Evolutionary conservation across 2,329 filamentous ascomycete species (phyloP), one percentile per base, ranked within the genome.

Genomic region (Trichocomaceae sp.): DNA sequence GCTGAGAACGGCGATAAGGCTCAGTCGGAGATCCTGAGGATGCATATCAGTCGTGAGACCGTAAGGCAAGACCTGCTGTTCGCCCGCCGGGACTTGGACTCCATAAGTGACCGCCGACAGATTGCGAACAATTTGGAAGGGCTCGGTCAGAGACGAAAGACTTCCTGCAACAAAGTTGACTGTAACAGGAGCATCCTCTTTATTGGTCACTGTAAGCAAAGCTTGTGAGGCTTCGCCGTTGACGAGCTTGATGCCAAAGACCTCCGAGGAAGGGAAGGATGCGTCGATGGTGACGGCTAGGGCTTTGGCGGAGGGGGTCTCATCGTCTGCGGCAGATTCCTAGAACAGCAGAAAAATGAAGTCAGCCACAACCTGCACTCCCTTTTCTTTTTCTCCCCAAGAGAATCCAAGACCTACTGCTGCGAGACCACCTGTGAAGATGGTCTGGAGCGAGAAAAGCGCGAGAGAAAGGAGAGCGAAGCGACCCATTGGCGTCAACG

Each of bases 241-340:
- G 78, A 97, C 83, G 63, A 97, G 84, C 82, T 95, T 96, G 64
- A 97, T 84, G 65, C 92, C 93, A 64, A 96, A 93, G 73, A 95
- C 85, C 77, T 95, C 89, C 56, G 81, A 77, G 60, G 82, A 73
- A 29, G 83, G 83, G 72, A 86, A 86, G 33, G 78, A 77, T 56
- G 82, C 76, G 50, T 77, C 74, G 59, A 83, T 76, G 52, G 74
- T 72, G 61, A 85, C 78, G 56, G 77, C 76, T 57, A 83, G 69
- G 58, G 74, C 79, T 61, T 77, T 85, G 71, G 68, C 86, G 77
- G 74, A 82, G 75, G 77, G 77, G 57, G 85, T 80, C 61, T 80
- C 79, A 63, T 86, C 74, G 53, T 84, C 81, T 70, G 87, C 84
- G 60, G 83, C 82, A 65, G 87, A 71, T 61, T 81, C 75, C 64